These are phyloP conservation scores for Yamadazyma kitorensis DNA, from an alignment of 805 yeast species.

Conservation along the genomic window DNA sequence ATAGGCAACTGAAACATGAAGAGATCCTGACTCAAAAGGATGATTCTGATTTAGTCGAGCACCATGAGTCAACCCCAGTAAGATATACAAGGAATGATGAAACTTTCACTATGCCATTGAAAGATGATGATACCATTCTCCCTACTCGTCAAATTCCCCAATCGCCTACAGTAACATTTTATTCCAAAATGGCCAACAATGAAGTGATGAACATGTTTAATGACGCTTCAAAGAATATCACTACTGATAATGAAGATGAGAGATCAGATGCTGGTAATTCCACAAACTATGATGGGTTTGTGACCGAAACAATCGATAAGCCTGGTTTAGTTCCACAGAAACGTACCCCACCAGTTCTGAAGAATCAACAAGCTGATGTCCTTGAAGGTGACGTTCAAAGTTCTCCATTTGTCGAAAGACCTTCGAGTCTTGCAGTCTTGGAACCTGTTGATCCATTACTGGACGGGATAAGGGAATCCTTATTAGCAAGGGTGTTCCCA, in stretches of 20 bases:
- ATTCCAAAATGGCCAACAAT: constrained; percentile 68
- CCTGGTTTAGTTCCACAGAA: constrained; percentile 3
- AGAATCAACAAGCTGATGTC: constrained; percentile 14
- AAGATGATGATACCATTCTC: constrained; percentile 18
- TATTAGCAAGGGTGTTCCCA: constrained; percentile 38
- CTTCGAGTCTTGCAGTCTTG: constrained; percentile 10
- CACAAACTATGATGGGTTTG: constrained; percentile 43
- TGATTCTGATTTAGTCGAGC: not conserved
- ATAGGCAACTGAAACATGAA: no score
- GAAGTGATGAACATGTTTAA: constrained; percentile 79
- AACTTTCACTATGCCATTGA: constrained; percentile 36
- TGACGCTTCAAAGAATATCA: constrained; percentile 39
- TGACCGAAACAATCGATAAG: constrained; percentile 45
- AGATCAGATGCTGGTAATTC: constrained; percentile 22
- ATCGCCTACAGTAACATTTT: constrained; percentile 79
- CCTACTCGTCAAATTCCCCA: constrained; percentile 26
- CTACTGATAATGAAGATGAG: constrained; percentile 30
- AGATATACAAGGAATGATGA: constrained; percentile 7
- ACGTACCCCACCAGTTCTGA: constrained; percentile 27
- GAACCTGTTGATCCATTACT: constrained; percentile 42
- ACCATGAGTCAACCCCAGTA: not conserved
- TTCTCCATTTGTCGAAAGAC: constrained; percentile 47
- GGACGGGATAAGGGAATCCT: constrained; percentile 30
- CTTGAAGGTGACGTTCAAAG: constrained; percentile 28
- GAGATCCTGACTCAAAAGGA: no score